These are phyloP conservation scores for Clonostachys rhizophaga DNA, from an alignment of 2,329 filamentous ascomycete genomes.

Conservation along the genomic window DNA sequence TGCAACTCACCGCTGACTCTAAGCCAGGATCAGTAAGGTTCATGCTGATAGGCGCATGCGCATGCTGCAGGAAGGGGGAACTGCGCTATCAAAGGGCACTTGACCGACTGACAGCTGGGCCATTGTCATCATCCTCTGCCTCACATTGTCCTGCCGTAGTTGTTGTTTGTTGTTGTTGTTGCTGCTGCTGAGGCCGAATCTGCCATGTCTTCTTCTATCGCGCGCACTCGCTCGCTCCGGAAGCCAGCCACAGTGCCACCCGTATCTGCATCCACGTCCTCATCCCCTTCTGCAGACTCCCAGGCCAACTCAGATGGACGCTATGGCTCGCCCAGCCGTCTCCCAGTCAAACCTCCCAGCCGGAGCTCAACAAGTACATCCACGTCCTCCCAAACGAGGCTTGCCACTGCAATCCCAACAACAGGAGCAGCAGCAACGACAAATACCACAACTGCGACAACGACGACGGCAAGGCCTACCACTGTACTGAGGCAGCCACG, in stretches of 20 bases:
- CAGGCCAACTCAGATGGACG: slow-evolving; percentile 16
- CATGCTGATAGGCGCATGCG: too few species aligned
- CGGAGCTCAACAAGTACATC: slow-evolving; percentile 19
- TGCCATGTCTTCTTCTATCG: slow-evolving; percentile 23
- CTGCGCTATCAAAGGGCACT: too few species aligned
- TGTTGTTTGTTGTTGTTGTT: too few species aligned
- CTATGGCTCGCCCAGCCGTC: slow-evolving; percentile 41
- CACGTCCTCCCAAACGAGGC: not conserved
- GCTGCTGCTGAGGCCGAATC: too few species aligned
- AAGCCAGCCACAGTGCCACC: slow-evolving; percentile 22
- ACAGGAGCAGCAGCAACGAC: not conserved
- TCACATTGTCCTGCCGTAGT: too few species aligned
- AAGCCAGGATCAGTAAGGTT: too few species aligned
- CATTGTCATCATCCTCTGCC: too few species aligned
- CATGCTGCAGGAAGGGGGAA: too few species aligned
- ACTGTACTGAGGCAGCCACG: not conserved
- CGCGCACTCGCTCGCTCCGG: slow-evolving; percentile 43
- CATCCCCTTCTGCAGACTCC: slow-evolving; percentile 6
- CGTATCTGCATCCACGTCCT: slow-evolving; percentile 2
- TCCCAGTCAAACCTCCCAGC: slow-evolving; percentile 39
- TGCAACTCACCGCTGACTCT: too few species aligned
- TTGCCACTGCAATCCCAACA: not conserved
- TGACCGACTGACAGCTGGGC: too few species aligned
- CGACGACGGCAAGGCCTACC: slow-evolving; percentile 2
- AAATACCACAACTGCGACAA: not conserved